Evolutionary conservation across 768 basidiomycete genomes (phyloP).

Genomic region (Suillus hirtellus): DNA sequence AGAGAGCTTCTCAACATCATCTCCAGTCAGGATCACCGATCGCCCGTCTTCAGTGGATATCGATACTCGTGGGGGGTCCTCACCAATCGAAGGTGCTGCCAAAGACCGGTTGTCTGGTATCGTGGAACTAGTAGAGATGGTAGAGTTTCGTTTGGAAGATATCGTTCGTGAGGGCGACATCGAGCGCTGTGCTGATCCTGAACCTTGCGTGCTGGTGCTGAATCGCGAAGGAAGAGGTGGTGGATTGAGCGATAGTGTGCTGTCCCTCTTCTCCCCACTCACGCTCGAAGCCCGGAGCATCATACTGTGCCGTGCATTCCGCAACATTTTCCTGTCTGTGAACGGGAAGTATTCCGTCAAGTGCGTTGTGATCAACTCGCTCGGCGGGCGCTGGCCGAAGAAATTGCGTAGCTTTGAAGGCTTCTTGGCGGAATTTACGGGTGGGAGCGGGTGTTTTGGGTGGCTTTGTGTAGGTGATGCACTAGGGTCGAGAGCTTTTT

Average conservation of each 20-base stretch:
- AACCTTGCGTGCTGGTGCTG: constrained; percentile 36
- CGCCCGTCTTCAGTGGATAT: constrained; percentile 73
- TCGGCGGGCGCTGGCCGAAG: constrained; percentile 96
- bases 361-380: constrained; percentile 94
- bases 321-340: constrained; percentile 88
- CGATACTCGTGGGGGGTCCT: constrained; percentile 71
- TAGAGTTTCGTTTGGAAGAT: constrained; percentile 48
- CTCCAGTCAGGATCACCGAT: constrained; percentile 59
- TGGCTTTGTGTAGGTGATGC: constrained; percentile 47
- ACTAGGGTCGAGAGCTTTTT: constrained; percentile 59
- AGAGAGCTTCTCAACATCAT: constrained; percentile 40
- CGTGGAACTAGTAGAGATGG: constrained; percentile 30
- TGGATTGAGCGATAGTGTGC: constrained; percentile 44
- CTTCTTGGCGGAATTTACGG: constrained; percentile 34
- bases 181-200: constrained; percentile 31
- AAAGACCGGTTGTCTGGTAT: constrained; percentile 39
- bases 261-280: constrained; percentile 47
- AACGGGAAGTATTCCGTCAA: constrained; percentile 94
- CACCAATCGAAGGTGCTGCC: constrained; percentile 25
- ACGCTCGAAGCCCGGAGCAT: constrained; percentile 55
- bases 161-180: constrained; percentile 45
- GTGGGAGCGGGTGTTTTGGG: constrained; percentile 19
- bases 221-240: constrained; percentile 41
- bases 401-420: constrained; percentile 88
- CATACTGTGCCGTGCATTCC: constrained; percentile 89